Evolutionary conservation across 1,284 basidiomycete species (phyloP), one percentile per base, ranked within the genome.

Genomic region (Pyrrhoderma noxium): DNA sequence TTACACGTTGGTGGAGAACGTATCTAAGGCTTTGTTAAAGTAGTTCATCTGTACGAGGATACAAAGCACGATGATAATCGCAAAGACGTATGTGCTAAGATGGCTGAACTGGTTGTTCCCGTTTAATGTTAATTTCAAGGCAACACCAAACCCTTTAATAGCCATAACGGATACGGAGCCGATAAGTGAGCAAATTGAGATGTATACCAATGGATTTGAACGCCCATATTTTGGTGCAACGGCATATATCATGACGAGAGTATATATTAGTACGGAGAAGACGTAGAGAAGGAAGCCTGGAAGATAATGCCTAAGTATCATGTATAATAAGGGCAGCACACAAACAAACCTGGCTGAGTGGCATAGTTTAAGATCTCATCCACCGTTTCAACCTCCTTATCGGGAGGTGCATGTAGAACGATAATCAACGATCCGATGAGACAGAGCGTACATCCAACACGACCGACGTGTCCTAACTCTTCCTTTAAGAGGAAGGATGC

Each of bases 11-110:
- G 95, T 98, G 3, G 92, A 93, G 69, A 98, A 99, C 1, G 86
- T 91, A 65, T 98, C 95, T 49, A 99, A 77, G 0, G 95, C 96
- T 66, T 97, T 97, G 76, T 98, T 99, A 72, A 98, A 97, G 73
- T 96, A 99, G 71, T 97, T 95, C 90, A 96, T 94, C 70, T 97
- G 94, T 1, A 96, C 81, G 48, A 96, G 64, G 62, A 99, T 98
- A 70, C 93, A 98, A 2, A 82, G 71, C 1, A 79, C 78, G 2
- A 94, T 88, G 31, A 92, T 81, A 48, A 92, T 75, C 39, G 82
- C 91, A 62, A 99, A 97, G 43, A 97, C 80, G 66, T 97, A 99
- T 9, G 96, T 99, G 64, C 89, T 93, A 27, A 89, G 82, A 65
- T 95, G 90, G 1, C 86, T 85, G 65, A 99, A 89, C 68, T 99